Evolutionary conservation across 2,329 filamentous ascomycete species (phyloP).

Genomic region (Colletotrichum destructivum): DNA sequence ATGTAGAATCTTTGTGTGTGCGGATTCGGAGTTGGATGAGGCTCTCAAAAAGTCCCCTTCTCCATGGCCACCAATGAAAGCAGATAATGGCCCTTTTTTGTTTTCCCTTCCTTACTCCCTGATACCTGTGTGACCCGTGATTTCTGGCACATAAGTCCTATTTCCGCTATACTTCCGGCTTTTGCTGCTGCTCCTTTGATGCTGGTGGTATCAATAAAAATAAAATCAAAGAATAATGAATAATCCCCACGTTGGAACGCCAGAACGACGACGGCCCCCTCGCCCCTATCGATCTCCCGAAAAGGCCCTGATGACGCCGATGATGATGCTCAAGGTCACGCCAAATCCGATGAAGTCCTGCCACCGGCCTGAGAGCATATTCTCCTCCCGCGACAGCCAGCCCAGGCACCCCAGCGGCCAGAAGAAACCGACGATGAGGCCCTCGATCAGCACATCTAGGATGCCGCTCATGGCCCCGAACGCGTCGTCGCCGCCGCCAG

Average conservation of each 20-base stretch:
- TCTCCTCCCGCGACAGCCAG: constrained; percentile 89
- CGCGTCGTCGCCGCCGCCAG: constrained; percentile 64
- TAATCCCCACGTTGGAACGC: not conserved
- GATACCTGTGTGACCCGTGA: constrained; percentile 22
- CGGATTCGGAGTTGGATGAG: constrained; percentile 30
- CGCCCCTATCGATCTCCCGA: constrained; percentile 32
- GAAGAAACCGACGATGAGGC: constrained; percentile 93
- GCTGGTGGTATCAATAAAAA: constrained; percentile 29
- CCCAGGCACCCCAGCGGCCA: constrained; percentile 90
- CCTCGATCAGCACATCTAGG: constrained; percentile 89
- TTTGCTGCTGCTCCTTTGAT: not conserved
- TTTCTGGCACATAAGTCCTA: not conserved
- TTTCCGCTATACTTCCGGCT: not conserved
- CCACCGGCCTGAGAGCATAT: constrained; percentile 87
- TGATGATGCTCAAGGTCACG: constrained; percentile 72
- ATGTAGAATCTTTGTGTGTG: constrained; percentile 39
- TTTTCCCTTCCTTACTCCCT: not conserved
- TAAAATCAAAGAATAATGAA: not conserved
- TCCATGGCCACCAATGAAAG: constrained; percentile 42
- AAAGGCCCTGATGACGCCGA: constrained; percentile 52
- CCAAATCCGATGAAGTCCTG: constrained; percentile 90
- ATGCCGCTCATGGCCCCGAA: constrained; percentile 65
- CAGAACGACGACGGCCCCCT: not conserved
- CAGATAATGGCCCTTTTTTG: constrained; percentile 42
- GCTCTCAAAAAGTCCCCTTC: constrained; percentile 17